These are phyloP conservation scores for Rubia peregrina DNA, from an alignment of 305 asterid genomes.

Conservation along the genomic window DNA sequence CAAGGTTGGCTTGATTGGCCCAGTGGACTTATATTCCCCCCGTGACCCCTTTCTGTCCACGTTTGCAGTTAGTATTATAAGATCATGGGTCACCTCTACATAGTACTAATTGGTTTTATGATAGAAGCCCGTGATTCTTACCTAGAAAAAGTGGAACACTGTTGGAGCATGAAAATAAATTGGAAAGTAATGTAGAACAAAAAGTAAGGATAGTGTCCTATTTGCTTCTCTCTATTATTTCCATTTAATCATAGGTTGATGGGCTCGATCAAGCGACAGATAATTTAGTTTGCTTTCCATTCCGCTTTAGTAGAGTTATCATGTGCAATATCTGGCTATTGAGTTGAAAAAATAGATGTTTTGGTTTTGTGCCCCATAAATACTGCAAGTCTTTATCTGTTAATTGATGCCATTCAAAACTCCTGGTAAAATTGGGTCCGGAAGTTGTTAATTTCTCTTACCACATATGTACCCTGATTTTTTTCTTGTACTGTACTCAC, in stretches of 20 bases:
- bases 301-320: background rate
- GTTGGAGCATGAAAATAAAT: background rate
- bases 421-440: background rate
- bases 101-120: too few species aligned
- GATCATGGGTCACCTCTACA: too few species aligned
- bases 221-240: background rate
- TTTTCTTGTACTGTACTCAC: background rate
- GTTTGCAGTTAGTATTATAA: too few species aligned
- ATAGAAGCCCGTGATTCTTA: too few species aligned
- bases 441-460: background rate
- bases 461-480: background rate
- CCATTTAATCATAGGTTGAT: background rate
- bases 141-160: background rate
- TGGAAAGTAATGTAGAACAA: background rate
- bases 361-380: background rate
- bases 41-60: too few species aligned
- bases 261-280: background rate
- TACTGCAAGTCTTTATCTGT: background rate
- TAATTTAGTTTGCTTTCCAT: constrained; percentile 8
- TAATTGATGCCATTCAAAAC: background rate
- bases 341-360: background rate
- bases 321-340: background rate
- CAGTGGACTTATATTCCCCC: too few species aligned
- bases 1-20: too few species aligned
- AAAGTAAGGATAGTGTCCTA: background rate